A percentile compares a stretch with the other conserved stretches of the same genome.
phyloP scores from a whole-genome alignment of 2,329 filamentous ascomycete genomes.

The Fusarium goolgardi region DNA sequence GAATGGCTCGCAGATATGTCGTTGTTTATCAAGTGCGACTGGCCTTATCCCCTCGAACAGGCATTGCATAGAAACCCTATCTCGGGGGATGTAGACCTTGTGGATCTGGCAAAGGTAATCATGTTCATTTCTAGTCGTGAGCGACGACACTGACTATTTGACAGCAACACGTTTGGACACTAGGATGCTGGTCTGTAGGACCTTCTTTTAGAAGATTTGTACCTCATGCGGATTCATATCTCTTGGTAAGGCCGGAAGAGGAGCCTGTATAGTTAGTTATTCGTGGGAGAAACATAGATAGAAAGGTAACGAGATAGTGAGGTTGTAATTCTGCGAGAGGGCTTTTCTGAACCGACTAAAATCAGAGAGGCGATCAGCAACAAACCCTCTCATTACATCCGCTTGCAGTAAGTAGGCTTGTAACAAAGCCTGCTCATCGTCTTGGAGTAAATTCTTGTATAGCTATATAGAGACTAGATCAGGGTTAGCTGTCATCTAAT shows the following conservation, averaged over 20 bases:
- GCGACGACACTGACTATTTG: neutral
- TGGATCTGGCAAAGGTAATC: slow-evolving; percentile 15
- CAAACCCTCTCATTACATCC: slow-evolving; percentile 14
- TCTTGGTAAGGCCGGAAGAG: neutral
- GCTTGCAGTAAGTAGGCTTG: neutral
- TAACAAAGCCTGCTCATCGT: neutral
- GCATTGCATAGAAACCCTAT: neutral
- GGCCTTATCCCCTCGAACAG: slow-evolving; percentile 15
- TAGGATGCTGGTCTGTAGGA: slow-evolving; percentile 23
- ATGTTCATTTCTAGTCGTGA: rapidly evolving
- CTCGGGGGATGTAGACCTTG: slow-evolving; percentile 1
- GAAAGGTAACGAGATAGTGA: neutral
- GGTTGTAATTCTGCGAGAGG: too few species aligned
- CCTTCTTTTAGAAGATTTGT: slow-evolving; percentile 10
- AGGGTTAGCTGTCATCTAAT: too few species aligned
- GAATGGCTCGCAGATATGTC: slow-evolving; percentile 19
- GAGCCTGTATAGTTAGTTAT: neutral
- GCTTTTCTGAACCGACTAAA: rapidly evolving
- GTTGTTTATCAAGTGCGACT: slow-evolving; percentile 4
- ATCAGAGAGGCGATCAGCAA: rapidly evolving
- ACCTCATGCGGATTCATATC: neutral
- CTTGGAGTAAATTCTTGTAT: neutral
- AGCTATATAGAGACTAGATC: neutral
- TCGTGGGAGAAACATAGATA: neutral
- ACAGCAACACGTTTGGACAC: slow-evolving; percentile 22